Percentiles rank a stretch among this genome's conserved stretches.
phyloP scores from a whole-genome alignment of 176 grass and related monocot species.

The Eragrostis curvula region DNA sequence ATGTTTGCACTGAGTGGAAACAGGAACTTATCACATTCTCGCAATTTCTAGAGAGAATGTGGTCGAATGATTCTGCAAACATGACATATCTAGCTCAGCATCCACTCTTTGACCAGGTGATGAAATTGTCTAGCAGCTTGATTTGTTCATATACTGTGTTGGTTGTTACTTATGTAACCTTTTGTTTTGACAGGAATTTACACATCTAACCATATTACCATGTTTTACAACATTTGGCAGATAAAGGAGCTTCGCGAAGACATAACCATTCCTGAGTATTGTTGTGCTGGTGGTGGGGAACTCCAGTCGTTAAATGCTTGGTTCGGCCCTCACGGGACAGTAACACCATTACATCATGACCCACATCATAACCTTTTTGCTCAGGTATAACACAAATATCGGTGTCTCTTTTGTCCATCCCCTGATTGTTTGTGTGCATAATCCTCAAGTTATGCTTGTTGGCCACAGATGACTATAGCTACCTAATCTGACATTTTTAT shows the following conservation, averaged over 20 bases:
- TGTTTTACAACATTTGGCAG: constrained; percentile 51
- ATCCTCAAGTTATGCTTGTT: constrained; percentile 10
- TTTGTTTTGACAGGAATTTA: neutral
- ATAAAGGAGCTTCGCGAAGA: constrained; percentile 84
- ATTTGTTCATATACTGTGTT: neutral
- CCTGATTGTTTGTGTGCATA: constrained; percentile 5
- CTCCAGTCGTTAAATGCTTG: constrained; percentile 84
- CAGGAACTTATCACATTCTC: constrained; percentile 91
- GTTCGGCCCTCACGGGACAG: constrained; percentile 78
- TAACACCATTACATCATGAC: constrained; percentile 89
- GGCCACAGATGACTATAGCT: neutral
- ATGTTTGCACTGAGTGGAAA: constrained; percentile 81
- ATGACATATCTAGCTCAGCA: constrained; percentile 83
- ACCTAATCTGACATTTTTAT: neutral
- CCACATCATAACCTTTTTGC: constrained; percentile 89
- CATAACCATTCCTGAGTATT: constrained; percentile 88
- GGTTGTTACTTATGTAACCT: neutral
- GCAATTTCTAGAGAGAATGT: constrained; percentile 84
- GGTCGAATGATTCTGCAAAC: constrained; percentile 57
- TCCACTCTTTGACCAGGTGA: constrained; percentile 93
- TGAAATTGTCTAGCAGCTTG: constrained; percentile 1
- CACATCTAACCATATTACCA: constrained; percentile 9
- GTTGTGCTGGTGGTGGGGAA: constrained; percentile 82
- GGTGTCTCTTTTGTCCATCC: neutral
- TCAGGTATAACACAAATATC: constrained; percentile 63